Percentiles rank a stretch among this genome's conserved stretches.
phyloP scores from a whole-genome alignment of 495 filamentous ascomycete species.

The Penicillium silybi region DNA sequence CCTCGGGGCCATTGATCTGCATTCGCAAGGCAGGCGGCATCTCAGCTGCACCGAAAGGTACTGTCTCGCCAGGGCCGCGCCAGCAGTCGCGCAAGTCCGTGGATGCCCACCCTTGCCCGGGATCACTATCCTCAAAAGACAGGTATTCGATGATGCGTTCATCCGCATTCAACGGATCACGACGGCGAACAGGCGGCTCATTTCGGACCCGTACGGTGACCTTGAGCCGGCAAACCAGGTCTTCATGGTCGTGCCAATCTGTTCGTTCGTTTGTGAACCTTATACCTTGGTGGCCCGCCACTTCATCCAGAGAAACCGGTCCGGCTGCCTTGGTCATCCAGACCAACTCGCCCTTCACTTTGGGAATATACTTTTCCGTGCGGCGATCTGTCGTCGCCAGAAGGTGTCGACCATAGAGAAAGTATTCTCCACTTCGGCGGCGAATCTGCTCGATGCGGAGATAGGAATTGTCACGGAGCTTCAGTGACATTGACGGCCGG shows the following conservation, averaged over 20 bases:
- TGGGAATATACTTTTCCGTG: slow-evolving; percentile 1
- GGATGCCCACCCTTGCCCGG: slow-evolving; percentile 1
- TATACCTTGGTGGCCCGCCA: slow-evolving; percentile 23
- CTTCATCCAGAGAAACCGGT: slow-evolving; percentile 10
- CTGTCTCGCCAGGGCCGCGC: slow-evolving; percentile 24
- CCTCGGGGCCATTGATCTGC: not conserved
- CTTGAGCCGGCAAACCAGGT: slow-evolving; percentile 32
- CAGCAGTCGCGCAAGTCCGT: slow-evolving; percentile 23
- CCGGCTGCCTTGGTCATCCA: not conserved
- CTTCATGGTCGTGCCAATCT: slow-evolving; percentile 2
- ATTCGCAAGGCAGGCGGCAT: not conserved
- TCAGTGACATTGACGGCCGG: not conserved
- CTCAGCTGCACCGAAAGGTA: slow-evolving; percentile 22
- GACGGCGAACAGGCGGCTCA: not conserved
- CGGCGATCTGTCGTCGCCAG: not conserved
- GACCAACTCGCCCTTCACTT: slow-evolving; percentile 4
- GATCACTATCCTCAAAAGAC: slow-evolving; percentile 23
- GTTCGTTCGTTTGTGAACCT: slow-evolving; percentile 31
- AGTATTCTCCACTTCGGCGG: not conserved
- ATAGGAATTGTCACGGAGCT: not conserved
- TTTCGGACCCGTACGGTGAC: not conserved
- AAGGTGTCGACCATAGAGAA: not conserved
- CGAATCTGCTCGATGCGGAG: not conserved
- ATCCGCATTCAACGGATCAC: not conserved
- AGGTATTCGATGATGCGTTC: slow-evolving; percentile 28